A percentile compares a stretch with the other conserved stretches of the same genome.
Evolutionary conservation across 164 flowering plant species (phyloP).

Genomic region (Tinospora cordifolia): DNA sequence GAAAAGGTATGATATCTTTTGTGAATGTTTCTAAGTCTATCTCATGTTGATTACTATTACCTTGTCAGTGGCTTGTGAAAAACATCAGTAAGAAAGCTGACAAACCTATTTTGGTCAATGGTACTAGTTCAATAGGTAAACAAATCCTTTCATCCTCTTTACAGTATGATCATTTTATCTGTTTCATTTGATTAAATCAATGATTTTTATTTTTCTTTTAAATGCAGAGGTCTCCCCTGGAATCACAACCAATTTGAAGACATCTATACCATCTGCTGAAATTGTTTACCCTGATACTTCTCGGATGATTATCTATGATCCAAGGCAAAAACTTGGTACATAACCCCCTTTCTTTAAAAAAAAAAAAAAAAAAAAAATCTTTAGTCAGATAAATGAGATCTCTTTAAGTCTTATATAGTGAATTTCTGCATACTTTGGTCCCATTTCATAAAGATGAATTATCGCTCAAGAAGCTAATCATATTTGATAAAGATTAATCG

Average conservation of each 20-base stretch:
- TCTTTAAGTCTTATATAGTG: background rate
- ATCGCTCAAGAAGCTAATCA: too few species aligned
- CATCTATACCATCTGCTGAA: slow-evolving; percentile 32
- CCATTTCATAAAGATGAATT: too few species aligned
- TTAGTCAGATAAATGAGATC: background rate
- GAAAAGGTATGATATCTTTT: background rate
- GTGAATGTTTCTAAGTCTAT: background rate
- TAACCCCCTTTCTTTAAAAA: background rate
- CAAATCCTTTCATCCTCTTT: slow-evolving; percentile 6
- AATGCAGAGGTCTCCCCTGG: slow-evolving; percentile 40
- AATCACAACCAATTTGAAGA: slow-evolving; percentile 25
- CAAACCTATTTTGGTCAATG: slow-evolving; percentile 42
- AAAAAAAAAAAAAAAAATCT: too few species aligned
- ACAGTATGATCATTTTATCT: background rate
- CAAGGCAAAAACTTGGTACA: slow-evolving; percentile 65
- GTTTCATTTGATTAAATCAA: background rate
- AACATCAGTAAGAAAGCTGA: slow-evolving; percentile 58
- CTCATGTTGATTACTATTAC: background rate
- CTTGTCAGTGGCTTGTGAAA: slow-evolving; percentile 71
- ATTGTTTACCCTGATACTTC: slow-evolving; percentile 64
- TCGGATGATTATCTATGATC: slow-evolving; percentile 68
- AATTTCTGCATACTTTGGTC: background rate
- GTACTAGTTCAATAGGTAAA: slow-evolving; percentile 42
- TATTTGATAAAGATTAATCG: background rate
- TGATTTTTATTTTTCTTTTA: slow-evolving; percentile 1